phyloP scores from a whole-genome alignment of 306 rosid species.

The Begonia masoniana region DNA sequence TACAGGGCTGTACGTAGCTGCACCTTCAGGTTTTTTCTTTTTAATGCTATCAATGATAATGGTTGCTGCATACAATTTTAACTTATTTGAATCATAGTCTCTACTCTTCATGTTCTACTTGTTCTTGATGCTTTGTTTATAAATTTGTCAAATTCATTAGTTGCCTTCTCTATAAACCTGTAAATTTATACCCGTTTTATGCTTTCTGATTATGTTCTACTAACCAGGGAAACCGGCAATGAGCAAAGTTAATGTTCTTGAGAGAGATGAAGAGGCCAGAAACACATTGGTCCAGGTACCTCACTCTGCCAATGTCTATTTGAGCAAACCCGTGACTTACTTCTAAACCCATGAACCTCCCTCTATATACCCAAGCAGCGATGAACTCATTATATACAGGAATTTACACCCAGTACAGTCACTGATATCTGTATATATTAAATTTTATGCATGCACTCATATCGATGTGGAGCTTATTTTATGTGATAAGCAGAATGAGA shows the following conservation, averaged over 20 bases:
- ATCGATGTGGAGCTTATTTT: too few species aligned
- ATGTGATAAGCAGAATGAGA: too few species aligned
- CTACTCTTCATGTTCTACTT: not conserved
- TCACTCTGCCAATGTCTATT: not conserved
- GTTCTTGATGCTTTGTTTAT: not conserved
- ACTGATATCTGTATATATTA: too few species aligned
- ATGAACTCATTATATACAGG: too few species aligned
- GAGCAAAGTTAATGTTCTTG: constrained; percentile 59
- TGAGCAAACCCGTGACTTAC: too few species aligned
- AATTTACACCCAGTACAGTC: too few species aligned
- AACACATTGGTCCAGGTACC: constrained; percentile 72
- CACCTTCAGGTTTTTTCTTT: constrained; percentile 23
- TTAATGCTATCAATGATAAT: constrained; percentile 4
- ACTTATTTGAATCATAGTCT: not conserved
- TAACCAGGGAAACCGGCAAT: constrained; percentile 76
- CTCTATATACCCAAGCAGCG: too few species aligned
- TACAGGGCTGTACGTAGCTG: constrained; percentile 37
- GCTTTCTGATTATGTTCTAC: constrained; percentile 2
- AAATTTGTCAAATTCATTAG: not conserved
- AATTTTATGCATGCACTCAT: too few species aligned
- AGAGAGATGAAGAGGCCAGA: constrained; percentile 42
- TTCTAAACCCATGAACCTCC: too few species aligned
- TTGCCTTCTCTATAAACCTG: not conserved
- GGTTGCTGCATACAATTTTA: constrained; percentile 1
- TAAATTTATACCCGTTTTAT: not conserved